phyloP scores from a whole-genome alignment of 805 yeast species.

The Trichomonascus vanleenenianus region DNA sequence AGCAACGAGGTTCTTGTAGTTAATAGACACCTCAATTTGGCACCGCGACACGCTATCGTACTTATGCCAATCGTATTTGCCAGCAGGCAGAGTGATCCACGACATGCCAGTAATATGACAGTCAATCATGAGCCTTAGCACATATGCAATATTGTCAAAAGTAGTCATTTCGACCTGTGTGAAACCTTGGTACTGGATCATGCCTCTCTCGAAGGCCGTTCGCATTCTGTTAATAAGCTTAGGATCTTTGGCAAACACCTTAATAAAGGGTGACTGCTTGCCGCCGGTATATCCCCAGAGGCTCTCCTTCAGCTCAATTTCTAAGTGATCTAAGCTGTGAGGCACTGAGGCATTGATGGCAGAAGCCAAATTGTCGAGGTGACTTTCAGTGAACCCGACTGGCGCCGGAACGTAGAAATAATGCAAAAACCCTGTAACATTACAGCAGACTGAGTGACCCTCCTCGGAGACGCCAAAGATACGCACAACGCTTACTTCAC shows the following conservation, averaged over 20 bases:
- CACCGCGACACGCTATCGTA: constrained; percentile 53
- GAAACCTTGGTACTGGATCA: constrained; percentile 57
- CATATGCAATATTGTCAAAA: constrained; percentile 83
- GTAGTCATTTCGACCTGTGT: constrained; percentile 43
- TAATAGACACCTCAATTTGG: constrained; percentile 73
- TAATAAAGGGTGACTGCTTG: constrained; percentile 68
- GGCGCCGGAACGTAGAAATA: constrained; percentile 93
- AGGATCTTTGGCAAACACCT: constrained; percentile 60
- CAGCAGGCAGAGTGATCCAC: constrained; percentile 85
- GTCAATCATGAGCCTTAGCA: constrained; percentile 85
- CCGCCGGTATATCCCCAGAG: constrained; percentile 92
- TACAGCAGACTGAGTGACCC: constrained; percentile 86
- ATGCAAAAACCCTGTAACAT: constrained; percentile 81
- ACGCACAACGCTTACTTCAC: constrained; percentile 50
- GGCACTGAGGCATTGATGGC: constrained; percentile 23
- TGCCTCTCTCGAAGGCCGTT: constrained; percentile 77
- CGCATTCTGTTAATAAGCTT: constrained; percentile 61
- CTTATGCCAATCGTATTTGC: constrained; percentile 46
- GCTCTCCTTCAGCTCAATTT: constrained; percentile 65
- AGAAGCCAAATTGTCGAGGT: constrained; percentile 29
- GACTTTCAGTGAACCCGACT: constrained; percentile 53
- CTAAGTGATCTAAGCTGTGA: constrained; percentile 56
- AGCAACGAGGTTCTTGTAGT: constrained; percentile 60
- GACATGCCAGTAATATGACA: constrained; percentile 90
- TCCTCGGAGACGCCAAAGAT: constrained; percentile 86